These are phyloP conservation scores for Saussurea involucrata DNA, from an alignment of 129 eudicot species.

Conservation along the genomic window DNA sequence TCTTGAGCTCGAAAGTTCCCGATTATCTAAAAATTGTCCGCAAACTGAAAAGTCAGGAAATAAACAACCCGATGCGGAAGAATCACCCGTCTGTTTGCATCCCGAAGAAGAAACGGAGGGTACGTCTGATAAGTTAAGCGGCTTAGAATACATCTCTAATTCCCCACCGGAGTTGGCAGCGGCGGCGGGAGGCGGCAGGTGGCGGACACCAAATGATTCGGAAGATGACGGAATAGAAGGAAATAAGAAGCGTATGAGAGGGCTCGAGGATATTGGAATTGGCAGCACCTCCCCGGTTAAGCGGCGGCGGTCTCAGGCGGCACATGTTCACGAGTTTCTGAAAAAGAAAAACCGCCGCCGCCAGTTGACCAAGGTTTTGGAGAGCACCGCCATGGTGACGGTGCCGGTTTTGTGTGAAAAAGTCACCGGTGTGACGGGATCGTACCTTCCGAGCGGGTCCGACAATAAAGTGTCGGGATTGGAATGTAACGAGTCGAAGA, in stretches of 20 bases:
- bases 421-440: conserved; percentile 30
- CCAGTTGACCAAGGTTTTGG: conserved; percentile 55
- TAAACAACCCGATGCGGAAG: conserved; percentile 18
- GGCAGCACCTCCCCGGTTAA: conserved; percentile 42
- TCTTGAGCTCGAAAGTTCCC: conserved; percentile 73
- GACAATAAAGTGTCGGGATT: conserved; percentile 44
- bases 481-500: conserved; percentile 51
- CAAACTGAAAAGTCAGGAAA: conserved; percentile 11
- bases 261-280: conserved; percentile 69
- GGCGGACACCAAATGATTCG: conserved; percentile 54
- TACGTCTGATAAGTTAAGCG: conserved; percentile 34
- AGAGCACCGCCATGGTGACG: conserved; percentile 54
- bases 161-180: conserved; percentile 54
- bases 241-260: conserved; percentile 70
- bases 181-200: conserved; percentile 26
- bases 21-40: conserved; percentile 25
- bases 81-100: conserved; percentile 12
- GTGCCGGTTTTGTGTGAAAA: conserved; percentile 59
- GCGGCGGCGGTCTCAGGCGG: conserved; percentile 55
- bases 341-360: conserved; percentile 61
- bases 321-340: conserved; percentile 56
- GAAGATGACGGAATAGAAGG: conserved; percentile 77
- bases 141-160: conserved; percentile 44
- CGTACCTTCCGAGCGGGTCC: conserved; percentile 29
- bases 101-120: conserved; percentile 34